A percentile compares a stretch with the other conserved stretches of the same genome.
Conservation (phyloP, 176 grass and related monocot species). For the Stipa capillata region DNA sequence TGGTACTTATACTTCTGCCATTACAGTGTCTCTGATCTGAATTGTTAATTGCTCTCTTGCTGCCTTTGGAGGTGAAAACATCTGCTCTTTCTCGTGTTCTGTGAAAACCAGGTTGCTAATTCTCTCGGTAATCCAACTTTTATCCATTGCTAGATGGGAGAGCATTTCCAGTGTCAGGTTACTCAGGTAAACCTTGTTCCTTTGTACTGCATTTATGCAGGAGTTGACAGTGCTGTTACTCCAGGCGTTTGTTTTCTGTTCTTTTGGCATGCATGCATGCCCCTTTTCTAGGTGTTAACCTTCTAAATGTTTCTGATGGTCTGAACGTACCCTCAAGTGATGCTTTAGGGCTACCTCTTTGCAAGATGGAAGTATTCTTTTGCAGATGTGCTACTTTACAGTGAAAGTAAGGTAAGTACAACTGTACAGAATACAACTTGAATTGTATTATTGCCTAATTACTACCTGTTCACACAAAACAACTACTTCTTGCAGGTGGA, state of each 20-base stretch:
- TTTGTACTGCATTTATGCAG: constrained; percentile 25
- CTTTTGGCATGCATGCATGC: not conserved
- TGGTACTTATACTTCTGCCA: constrained; percentile 35
- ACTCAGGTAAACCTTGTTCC: constrained; percentile 14
- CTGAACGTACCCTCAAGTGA: constrained; percentile 1
- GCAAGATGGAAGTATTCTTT: not conserved
- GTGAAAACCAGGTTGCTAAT: constrained; percentile 41
- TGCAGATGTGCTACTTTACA: constrained; percentile 9
- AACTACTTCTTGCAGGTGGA: not conserved
- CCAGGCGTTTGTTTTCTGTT: constrained; percentile 6
- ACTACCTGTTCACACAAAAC: not conserved
- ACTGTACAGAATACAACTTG: constrained; percentile 3
- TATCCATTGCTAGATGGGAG: constrained; percentile 23
- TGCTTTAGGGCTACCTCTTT: constrained; percentile 31
- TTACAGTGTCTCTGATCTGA: constrained; percentile 1
- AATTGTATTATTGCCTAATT: not conserved
- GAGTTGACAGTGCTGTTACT: constrained; percentile 40
- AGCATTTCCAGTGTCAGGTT: constrained; percentile 31
- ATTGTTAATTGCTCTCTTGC: constrained; percentile 30
- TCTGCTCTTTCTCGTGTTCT: constrained; percentile 34
- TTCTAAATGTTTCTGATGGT: constrained; percentile 28
- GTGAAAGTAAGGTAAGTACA: not conserved
- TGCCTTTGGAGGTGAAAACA: constrained; percentile 45
- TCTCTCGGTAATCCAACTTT: constrained; percentile 44
- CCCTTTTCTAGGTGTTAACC: constrained; percentile 16